A percentile compares a stretch with the other conserved stretches of the same genome.
Evolutionary conservation across 176 grass and related monocot species (phyloP).

Genomic region (Poa annua): DNA sequence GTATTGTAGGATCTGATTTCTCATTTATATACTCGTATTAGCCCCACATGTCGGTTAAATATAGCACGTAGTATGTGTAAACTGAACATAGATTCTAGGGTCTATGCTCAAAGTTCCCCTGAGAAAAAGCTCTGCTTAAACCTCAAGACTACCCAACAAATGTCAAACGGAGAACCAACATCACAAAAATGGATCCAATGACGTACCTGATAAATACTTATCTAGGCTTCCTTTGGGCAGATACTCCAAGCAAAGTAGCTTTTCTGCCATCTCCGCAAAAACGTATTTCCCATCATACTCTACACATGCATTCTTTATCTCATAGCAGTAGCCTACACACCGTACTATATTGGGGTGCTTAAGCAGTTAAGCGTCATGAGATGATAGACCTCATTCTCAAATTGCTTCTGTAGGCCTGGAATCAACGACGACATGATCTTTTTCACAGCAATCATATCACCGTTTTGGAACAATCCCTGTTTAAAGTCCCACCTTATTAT

Average conservation of each 20-base stretch:
- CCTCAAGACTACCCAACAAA: not conserved
- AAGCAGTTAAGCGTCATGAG: not conserved
- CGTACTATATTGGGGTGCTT: not conserved
- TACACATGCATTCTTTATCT: not conserved
- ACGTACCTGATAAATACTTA: not conserved
- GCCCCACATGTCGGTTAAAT: too few relatives aligned
- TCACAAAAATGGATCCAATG: not conserved
- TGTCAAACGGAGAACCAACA: not conserved
- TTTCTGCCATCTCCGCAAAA: not conserved
- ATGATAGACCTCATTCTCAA: not conserved
- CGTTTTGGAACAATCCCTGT: not conserved
- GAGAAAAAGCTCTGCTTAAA: too few relatives aligned
- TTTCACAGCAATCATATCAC: not conserved
- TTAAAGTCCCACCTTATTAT: not conserved
- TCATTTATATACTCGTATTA: too few relatives aligned
- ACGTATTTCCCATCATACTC: not conserved
- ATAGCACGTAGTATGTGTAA: too few relatives aligned
- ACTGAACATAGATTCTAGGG: too few relatives aligned
- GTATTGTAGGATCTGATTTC: too few relatives aligned
- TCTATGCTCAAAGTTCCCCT: too few relatives aligned
- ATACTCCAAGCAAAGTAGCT: not conserved
- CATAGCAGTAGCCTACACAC: not conserved
- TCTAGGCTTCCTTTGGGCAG: not conserved
- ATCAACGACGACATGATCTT: not conserved
- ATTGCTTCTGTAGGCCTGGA: not conserved